Evolutionary conservation across 176 grass and related monocot genomes (phyloP), one percentile per base, ranked within the genome.

Genomic region (Alopecurus myosuroides): DNA sequence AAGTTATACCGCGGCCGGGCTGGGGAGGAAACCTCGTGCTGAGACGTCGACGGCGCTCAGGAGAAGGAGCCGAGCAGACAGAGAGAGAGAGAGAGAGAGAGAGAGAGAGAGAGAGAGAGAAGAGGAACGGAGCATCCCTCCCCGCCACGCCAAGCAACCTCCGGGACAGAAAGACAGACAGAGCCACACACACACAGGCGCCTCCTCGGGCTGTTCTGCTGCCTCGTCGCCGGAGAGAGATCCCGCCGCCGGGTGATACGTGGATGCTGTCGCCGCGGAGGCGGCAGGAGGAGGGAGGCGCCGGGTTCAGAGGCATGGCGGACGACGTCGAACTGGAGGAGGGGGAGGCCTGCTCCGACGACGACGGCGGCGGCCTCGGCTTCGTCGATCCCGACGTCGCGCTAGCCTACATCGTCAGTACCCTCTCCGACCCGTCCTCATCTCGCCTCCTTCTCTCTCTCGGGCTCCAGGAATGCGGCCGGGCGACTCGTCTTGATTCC

Each of bases 321-420:
- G 77, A 51, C 77, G 87, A 90, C 26, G 76, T 42, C 48, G 90
- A 92, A 67, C 87, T 83, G 33, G 87, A 94, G 77, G 92, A 94
- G 76, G 92, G 89, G 40, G 93, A 92, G 70, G 88, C 90, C 37
- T 52, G 76, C 75, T 68, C 79, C 61, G 86, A 88, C 62, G 9
- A 26, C 61, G 79, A 15, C n/a, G 70, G 10, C 46, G 88, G 56
- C 51, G 45, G 52, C 44, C 60, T 64, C 29, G 67, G 33, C 72
- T 74, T 73, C 70, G 11, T 85, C 85, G 85, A 94, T 36, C 94
- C 94, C 46, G 89, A 97, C 71, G 39, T 84, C 76, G 76, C 67
- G 49, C 84, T 92, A 67, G 88, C 92, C 70, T 97, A 97, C 89
- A 94, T 97, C 79, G 94, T 97, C 78, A 90, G 94, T 73, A 30